Base-by-base conservation (phyloP, 2,329 filamentous ascomycete genomes). In the Fusarium siculi region DNA sequence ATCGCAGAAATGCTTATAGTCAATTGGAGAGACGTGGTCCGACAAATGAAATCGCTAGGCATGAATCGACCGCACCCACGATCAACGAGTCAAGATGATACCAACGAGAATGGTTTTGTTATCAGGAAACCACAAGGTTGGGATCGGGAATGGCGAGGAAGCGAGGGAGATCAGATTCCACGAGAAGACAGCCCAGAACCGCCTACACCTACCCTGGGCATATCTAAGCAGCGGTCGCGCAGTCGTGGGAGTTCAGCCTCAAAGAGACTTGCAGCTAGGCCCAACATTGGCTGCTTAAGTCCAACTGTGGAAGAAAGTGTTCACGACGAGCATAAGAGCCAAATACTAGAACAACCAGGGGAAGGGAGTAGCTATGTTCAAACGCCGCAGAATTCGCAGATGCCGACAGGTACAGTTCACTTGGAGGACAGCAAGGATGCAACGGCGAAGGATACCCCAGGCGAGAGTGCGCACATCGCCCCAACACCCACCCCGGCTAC, bases 1-100 rank as follows among this genome's bases (percentile, higher is more conserved):
- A 87, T 93, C 36, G 83, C 89, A 0, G 89, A 92, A 78, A 92
- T 93, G 90, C 81, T 93, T 9, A 89, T 93, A 54, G 82, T 86
- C 3, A 86, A 92, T 70, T 93, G 91, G 91, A 84, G 88, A 65
- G 89, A 91, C 53, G 84, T 92, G 16, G 88, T 91, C 47, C 83
- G 85, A 43, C 88, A 93, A 63, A 86, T 92, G 83, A 87, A 83
- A 63, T 85, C 82, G 46, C 76, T 91, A 4, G 80, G 80, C 4
- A 76, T 77, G 23, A 76, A 80, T 36, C 73, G 70, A 32, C 74
- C 70, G 19, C 76, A 71, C 23, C 44, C 59, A 16, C 76, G 74
- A 9, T 61, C 74, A 7, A n/a, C n/a, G n/a, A 73, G 64, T 30
- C 57, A 46, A n/a, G 68, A 65, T 30, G 61, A 64, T 18, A 62